Conservation (phyloP, 2,329 filamentous ascomycete species). For the Peltaster fructicola region DNA sequence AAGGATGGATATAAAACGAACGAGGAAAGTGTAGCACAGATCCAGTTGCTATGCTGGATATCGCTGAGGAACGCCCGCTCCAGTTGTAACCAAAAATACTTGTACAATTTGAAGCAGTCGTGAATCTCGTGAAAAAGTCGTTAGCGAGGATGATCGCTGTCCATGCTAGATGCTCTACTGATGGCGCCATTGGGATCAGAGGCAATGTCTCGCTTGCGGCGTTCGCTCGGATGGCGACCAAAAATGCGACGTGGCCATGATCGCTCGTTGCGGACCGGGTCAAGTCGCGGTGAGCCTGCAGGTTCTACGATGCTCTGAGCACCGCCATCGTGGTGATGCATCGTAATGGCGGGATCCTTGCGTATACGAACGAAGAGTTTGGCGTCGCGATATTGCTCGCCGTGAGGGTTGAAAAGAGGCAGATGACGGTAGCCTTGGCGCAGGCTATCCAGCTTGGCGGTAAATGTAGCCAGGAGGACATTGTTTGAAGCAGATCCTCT, state of each 20-base stretch:
- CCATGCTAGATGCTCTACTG: slow-evolving; percentile 19
- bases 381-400: slow-evolving; percentile 87
- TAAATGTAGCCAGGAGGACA: slow-evolving; percentile 67
- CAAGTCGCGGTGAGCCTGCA: slow-evolving; percentile 14
- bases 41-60: too few species aligned
- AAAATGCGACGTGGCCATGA: slow-evolving; percentile 27
- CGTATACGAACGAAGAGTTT: slow-evolving; percentile 82
- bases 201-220: slow-evolving; percentile 15
- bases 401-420: slow-evolving; percentile 71
- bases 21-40: too few species aligned
- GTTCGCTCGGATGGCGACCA: slow-evolving; percentile 25
- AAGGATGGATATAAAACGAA: too few species aligned
- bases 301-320: slow-evolving; percentile 12
- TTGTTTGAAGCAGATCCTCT: slow-evolving; percentile 43
- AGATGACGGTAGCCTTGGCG: slow-evolving; percentile 87
- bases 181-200: slow-evolving; percentile 10
- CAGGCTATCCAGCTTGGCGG: slow-evolving; percentile 74
- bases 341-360: slow-evolving; percentile 28
- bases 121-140: too few species aligned
- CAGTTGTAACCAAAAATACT: too few species aligned
- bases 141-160: too few species aligned
- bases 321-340: slow-evolving; percentile 14
- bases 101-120: too few species aligned
- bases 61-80: too few species aligned
- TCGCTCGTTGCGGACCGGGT: slow-evolving; percentile 14